Evolutionary conservation across 1,139 yeast genomes (phyloP).

Genomic region (Lipomyces yarrowii): DNA sequence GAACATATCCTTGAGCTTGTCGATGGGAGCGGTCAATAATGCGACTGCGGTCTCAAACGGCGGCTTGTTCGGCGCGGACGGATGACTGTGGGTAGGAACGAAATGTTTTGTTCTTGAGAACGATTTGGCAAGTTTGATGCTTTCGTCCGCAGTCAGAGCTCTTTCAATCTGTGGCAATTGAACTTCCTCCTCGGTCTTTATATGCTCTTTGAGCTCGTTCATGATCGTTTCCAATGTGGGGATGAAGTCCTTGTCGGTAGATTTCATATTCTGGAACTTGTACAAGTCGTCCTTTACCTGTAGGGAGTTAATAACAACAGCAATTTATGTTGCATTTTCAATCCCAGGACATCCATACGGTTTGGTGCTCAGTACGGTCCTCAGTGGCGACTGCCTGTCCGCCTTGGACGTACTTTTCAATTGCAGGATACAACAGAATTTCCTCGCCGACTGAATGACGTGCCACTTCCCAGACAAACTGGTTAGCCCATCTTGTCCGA

Average conservation of each 20-base stretch:
- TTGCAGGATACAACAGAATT: slow-evolving; percentile 11
- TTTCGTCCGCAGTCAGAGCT: background rate
- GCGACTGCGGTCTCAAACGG: slow-evolving; percentile 12
- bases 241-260: background rate
- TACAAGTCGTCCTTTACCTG: slow-evolving; percentile 1
- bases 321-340: background rate
- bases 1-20: slow-evolving; percentile 4
- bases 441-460: slow-evolving; percentile 13
- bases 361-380: slow-evolving; percentile 11
- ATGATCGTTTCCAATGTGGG: background rate
- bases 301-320: background rate
- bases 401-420: slow-evolving; percentile 8
- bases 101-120: slow-evolving; percentile 9
- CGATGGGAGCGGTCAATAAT: slow-evolving; percentile 11
- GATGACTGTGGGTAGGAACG: slow-evolving; percentile 15
- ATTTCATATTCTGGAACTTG: background rate
- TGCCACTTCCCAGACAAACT: slow-evolving; percentile 12
- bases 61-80: slow-evolving; percentile 14
- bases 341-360: background rate
- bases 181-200: slow-evolving; percentile 4
- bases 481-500: slow-evolving; percentile 8
- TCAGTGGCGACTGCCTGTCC: slow-evolving; percentile 8
- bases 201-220: background rate
- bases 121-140: background rate
- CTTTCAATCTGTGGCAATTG: background rate